phyloP scores from a whole-genome alignment of 345 rosid species.

The Rhodamnia rubescens region DNA sequence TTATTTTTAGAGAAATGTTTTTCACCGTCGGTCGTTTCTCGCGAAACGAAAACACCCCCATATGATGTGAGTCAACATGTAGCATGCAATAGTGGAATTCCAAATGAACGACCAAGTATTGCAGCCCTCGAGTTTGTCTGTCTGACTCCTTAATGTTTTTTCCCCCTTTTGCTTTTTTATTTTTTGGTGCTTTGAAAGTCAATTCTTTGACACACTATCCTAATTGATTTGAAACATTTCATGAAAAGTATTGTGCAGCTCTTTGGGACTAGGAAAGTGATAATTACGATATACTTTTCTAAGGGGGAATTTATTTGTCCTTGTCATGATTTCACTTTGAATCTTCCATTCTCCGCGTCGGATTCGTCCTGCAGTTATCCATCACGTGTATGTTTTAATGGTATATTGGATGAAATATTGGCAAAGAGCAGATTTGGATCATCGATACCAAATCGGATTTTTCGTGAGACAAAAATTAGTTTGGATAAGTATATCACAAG shows the following conservation, averaged over 20 bases:
- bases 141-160: neutral
- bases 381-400: neutral
- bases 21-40: neutral
- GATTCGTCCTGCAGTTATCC: neutral
- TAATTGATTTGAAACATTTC: neutral
- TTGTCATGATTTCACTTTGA: neutral
- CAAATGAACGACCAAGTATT: too few species aligned
- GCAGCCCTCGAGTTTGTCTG: neutral
- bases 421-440: neutral
- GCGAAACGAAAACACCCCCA: neutral
- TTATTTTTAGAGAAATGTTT: neutral
- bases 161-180: neutral
- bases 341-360: neutral
- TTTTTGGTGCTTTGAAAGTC: neutral
- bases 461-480: too few species aligned
- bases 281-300: neutral
- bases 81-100: neutral
- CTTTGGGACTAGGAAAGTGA: neutral
- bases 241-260: neutral
- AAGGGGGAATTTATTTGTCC: neutral
- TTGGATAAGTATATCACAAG: neutral
- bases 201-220: neutral
- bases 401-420: neutral
- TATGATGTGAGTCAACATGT: neutral
- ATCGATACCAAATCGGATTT: too few species aligned